Conservation (phyloP, 257 asterid genomes). For the Solanum dulcamara region DNA sequence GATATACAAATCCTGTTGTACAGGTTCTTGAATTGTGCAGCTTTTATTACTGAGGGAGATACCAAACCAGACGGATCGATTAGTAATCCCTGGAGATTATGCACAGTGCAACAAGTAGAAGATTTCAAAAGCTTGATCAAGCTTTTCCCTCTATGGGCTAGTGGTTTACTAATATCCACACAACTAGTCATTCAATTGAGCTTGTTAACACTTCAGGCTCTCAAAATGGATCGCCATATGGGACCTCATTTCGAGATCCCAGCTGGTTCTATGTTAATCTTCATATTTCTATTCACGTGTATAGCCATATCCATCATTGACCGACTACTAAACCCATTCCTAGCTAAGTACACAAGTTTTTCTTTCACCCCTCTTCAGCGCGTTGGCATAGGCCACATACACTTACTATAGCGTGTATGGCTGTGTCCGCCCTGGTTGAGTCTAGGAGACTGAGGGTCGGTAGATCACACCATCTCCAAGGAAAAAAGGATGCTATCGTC, state of each 20-base stretch:
- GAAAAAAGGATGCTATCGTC: neutral
- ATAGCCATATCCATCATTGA: conserved; percentile 34
- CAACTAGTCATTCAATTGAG: conserved; percentile 54
- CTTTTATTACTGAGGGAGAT: conserved; percentile 29
- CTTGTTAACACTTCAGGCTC: conserved; percentile 44
- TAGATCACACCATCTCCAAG: neutral
- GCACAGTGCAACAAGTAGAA: conserved; percentile 50
- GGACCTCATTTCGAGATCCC: conserved; percentile 43
- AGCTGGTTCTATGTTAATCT: conserved; percentile 52
- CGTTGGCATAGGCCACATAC: conserved; percentile 53
- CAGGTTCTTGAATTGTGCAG: conserved; percentile 65
- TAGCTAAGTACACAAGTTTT: conserved; percentile 18
- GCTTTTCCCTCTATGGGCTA: conserved; percentile 56
- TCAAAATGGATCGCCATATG: conserved; percentile 48
- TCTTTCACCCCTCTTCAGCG: conserved; percentile 47
- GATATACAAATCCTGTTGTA: neutral
- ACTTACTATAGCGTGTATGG: conserved; percentile 28
- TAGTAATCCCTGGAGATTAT: conserved; percentile 27
- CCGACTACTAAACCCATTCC: conserved; percentile 27
- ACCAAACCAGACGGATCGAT: conserved; percentile 1
- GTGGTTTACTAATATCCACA: conserved; percentile 48
- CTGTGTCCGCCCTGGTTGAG: conserved; percentile 29
- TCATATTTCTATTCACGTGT: conserved; percentile 43
- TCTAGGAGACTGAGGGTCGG: conserved; percentile 8
- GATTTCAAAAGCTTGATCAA: conserved; percentile 45